phyloP scores from a whole-genome alignment of 148 eudicot species.

The Euryodendron excelsum region DNA sequence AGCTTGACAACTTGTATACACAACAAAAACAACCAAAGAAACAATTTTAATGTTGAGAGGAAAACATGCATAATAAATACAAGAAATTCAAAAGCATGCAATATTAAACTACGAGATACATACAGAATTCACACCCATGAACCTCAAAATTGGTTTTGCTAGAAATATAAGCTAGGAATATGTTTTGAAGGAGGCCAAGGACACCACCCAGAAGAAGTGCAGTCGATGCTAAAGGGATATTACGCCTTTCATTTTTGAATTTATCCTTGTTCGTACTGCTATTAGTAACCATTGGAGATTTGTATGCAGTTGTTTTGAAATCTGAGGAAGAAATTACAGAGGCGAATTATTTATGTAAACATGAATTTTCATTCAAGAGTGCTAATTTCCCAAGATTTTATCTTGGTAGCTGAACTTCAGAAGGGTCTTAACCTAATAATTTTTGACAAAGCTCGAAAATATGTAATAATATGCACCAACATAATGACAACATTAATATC shows the following conservation, averaged over 20 bases:
- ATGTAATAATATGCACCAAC: not conserved
- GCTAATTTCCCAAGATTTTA: not conserved
- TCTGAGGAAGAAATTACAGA: slow-evolving; percentile 16
- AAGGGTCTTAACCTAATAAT: not conserved
- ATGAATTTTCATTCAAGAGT: too few species aligned
- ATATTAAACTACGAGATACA: slow-evolving; percentile 8
- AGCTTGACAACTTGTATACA: not conserved
- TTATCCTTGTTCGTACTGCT: slow-evolving; percentile 16
- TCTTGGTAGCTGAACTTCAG: not conserved
- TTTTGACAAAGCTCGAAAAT: too few species aligned
- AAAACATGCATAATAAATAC: not conserved
- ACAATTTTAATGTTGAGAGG: not conserved
- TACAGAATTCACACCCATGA: slow-evolving; percentile 84
- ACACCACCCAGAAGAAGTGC: slow-evolving; percentile 70
- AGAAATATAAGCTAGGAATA: slow-evolving; percentile 58
- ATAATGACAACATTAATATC: not conserved
- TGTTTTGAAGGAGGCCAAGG: slow-evolving; percentile 72
- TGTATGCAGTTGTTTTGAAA: slow-evolving; percentile 21
- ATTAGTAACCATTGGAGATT: slow-evolving; percentile 9
- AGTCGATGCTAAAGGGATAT: slow-evolving; percentile 92
- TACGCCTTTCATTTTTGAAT: slow-evolving; percentile 29
- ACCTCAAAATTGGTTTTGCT: slow-evolving; percentile 61
- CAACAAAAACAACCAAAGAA: not conserved
- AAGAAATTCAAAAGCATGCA: slow-evolving; percentile 4
- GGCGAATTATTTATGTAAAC: too few species aligned